phyloP scores from a whole-genome alignment of 2,329 filamentous ascomycete species.

The Monilinia fructigena region DNA sequence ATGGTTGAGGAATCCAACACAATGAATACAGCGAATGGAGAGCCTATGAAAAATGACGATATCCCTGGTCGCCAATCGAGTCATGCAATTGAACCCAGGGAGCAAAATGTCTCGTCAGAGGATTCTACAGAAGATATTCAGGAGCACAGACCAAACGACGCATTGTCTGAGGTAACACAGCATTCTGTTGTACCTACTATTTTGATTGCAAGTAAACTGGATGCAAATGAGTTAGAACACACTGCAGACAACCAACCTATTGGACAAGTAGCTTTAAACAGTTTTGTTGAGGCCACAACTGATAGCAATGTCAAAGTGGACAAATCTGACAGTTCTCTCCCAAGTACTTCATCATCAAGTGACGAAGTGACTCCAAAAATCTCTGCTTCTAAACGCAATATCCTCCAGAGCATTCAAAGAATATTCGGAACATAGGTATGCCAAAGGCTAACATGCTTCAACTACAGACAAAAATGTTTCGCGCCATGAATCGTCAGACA shows the following conservation, averaged over 20 bases:
- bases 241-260: background rate
- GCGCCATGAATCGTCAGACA: conserved; percentile 17
- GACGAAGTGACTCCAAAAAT: background rate
- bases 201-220: background rate
- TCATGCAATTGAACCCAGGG: background rate
- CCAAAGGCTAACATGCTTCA: conserved; percentile 19
- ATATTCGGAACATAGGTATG: background rate
- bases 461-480: conserved; percentile 16
- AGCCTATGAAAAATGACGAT: background rate
- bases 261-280: background rate
- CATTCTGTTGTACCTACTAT: background rate
- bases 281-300: background rate
- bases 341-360: conserved; percentile 16
- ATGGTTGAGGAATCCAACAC: background rate
- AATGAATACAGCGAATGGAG: too few relatives aligned
- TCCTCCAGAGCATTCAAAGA: background rate
- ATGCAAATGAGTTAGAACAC: background rate
- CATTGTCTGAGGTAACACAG: conserved; percentile 9
- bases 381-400: background rate
- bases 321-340: background rate
- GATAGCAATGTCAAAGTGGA: background rate
- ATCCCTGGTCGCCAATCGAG: background rate
- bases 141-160: background rate
- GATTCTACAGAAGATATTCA: conserved; percentile 4
- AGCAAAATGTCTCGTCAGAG: background rate